Percentiles rank a stretch among this genome's conserved stretches.
Evolutionary conservation across 148 eudicot genomes (phyloP).

Genomic region (Rhododendron griersonianum): DNA sequence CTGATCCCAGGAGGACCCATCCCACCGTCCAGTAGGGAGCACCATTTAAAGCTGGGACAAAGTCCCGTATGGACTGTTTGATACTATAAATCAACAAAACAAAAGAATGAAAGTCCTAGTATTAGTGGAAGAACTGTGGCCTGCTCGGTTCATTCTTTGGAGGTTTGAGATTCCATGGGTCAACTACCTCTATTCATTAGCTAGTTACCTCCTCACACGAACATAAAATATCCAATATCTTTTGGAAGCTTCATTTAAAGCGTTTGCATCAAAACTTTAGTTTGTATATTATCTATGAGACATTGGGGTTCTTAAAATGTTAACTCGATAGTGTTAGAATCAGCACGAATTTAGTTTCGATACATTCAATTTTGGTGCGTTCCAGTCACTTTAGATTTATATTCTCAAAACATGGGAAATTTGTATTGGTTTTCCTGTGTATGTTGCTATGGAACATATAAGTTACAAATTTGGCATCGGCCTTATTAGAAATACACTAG

Average conservation of each 20-base stretch:
- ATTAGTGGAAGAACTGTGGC: constrained; percentile 2
- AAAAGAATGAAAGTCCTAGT: not conserved
- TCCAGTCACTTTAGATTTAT: not conserved
- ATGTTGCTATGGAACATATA: not conserved
- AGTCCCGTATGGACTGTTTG: not conserved
- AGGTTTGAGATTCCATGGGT: not conserved
- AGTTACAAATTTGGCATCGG: not conserved
- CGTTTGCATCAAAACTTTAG: not conserved
- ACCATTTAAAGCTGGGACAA: not conserved
- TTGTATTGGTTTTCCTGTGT: not conserved
- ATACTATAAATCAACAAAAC: not conserved
- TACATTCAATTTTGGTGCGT: not conserved
- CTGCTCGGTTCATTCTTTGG: not conserved
- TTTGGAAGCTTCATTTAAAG: not conserved
- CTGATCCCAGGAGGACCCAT: not conserved
- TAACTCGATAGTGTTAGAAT: not conserved
- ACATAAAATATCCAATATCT: not conserved
- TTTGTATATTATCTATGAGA: not conserved
- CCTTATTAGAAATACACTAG: not conserved
- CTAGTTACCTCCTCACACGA: constrained; percentile 9
- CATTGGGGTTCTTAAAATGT: not conserved
- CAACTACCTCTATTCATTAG: constrained; percentile 11
- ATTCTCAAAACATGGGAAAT: not conserved
- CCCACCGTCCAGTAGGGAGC: not conserved
- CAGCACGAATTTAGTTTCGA: not conserved